These are phyloP conservation scores for Fusarium sambucinum DNA, from an alignment of 2,329 filamentous ascomycete genomes.

Conservation along the genomic window DNA sequence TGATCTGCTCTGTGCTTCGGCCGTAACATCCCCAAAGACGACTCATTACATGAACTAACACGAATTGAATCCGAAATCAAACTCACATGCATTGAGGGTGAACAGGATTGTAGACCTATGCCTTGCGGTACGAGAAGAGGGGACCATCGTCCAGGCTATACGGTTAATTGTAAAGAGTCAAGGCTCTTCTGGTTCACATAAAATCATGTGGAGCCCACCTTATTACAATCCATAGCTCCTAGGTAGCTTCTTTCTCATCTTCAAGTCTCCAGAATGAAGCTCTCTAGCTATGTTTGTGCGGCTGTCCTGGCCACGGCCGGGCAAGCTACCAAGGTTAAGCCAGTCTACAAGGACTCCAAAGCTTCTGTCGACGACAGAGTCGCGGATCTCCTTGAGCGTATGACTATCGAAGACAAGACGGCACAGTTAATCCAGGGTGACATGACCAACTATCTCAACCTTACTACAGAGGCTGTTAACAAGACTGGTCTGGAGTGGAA, in stretches of 20 bases:
- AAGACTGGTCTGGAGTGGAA: conserved; percentile 73
- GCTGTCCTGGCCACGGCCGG: conserved; percentile 43
- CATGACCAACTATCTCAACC: conserved; percentile 79
- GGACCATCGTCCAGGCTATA: conserved; percentile 7
- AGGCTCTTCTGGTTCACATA: conserved; percentile 20
- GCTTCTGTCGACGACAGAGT: conserved; percentile 74
- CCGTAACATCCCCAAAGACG: not conserved
- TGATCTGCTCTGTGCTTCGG: conserved; percentile 29
- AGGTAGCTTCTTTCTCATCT: conserved; percentile 17
- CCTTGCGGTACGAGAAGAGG: conserved; percentile 1
- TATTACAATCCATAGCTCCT: not conserved
- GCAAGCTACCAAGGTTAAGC: conserved; percentile 48
- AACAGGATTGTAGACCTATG: conserved; percentile 5
- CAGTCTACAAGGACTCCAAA: conserved; percentile 72
- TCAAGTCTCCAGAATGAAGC: conserved; percentile 48
- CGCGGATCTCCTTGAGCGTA: conserved; percentile 74
- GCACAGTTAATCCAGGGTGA: conserved; percentile 78
- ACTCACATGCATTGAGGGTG: conserved; percentile 11
- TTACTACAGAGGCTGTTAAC: conserved; percentile 75
- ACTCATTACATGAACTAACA: not conserved
- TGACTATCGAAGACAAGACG: conserved; percentile 81
- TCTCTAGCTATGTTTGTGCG: conserved; percentile 42
- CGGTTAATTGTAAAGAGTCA: conserved; percentile 39
- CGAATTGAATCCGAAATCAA: conserved; percentile 2
- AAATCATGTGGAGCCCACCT: conserved; percentile 28